Percentiles rank a stretch among this genome's conserved stretches.
Conservation (phyloP, 2,329 filamentous ascomycete genomes). For the Fusarium sp. region DNA sequence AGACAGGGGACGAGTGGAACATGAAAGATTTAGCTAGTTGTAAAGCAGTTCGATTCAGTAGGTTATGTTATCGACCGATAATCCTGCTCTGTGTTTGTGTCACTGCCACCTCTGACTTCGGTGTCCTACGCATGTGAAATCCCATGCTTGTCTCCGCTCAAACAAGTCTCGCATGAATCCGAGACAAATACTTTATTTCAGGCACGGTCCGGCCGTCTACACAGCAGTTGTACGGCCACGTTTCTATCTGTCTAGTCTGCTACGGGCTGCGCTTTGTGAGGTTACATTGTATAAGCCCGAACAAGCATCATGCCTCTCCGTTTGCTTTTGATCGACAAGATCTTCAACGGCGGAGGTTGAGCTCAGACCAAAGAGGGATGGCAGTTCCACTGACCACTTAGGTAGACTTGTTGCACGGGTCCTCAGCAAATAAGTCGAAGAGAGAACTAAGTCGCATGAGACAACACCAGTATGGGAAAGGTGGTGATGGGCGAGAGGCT, state of each 20-base stretch:
- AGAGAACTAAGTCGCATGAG: conserved; percentile 2
- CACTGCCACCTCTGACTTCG: conserved; percentile 2
- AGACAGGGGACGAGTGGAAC: conserved; percentile 21
- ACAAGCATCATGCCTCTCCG: conserved; percentile 16
- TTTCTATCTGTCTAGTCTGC: conserved; percentile 21
- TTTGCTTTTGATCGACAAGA: conserved; percentile 31
- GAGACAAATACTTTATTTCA: conserved; percentile 15
- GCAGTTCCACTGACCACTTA: neutral
- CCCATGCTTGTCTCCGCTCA: conserved; percentile 13
- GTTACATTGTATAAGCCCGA: conserved; percentile 12
- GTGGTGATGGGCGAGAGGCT: conserved; percentile 22
- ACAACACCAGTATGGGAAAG: conserved; percentile 1
- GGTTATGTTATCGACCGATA: conserved; percentile 48
- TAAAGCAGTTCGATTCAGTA: conserved; percentile 49
- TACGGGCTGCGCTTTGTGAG: neutral
- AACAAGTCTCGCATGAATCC: conserved; percentile 7
- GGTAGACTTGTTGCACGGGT: neutral
- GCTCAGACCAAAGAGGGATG: conserved; percentile 8
- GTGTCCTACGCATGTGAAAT: conserved; percentile 7
- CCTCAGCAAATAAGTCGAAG: neutral
- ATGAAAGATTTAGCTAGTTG: conserved; percentile 44
- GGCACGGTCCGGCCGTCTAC: conserved; percentile 23
- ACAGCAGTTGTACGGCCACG: conserved; percentile 25
- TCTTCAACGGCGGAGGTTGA: conserved; percentile 34
- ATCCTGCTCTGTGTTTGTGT: conserved; percentile 26